Evolutionary conservation across 257 asterid species (phyloP), one percentile per base, ranked within the genome.

Genomic region (Leonotis leonurus): DNA sequence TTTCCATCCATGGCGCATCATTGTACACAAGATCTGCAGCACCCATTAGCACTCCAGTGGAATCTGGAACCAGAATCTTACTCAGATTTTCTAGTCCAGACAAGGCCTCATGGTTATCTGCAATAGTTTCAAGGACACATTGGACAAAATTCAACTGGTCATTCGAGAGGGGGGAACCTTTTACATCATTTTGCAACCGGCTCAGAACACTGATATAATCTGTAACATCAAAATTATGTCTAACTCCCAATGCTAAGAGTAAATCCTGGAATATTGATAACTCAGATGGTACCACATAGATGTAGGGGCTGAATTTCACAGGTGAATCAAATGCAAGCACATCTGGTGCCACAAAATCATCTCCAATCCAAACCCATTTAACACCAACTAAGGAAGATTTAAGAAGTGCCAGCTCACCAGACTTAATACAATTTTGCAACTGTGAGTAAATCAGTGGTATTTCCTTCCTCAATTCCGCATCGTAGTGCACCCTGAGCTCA

Each of bases 261-360:
- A 91, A 78, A 75, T 88, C 96, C 71, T 88, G 85, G 73, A 81
- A 86, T 57, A 75, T 67, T 26, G 92, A 80, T 64, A 91, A 77
- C 78, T 91, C 98, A 45, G 96, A 84, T 32, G 98, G 96, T 57
- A 91, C 98, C 75, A 86, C 96, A 73, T 84, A 88, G 77, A 88
- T 78, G 83, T 91, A 91, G 29, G 98, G 98, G 70, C 88, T 84
- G 78, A 77, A 91, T 75, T 88, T 88, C 75, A 88, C 93, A 49
- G 98, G 98, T 46, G 98, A 86, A 79, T 91, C 94, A 73, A 88
- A 91, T 62, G 98, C 96, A 67, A 91, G 96, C 63, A 84, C 89
- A 67, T 79, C 72, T 9, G 96, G 80, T 30, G 81, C 73, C 72
- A 91, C 92, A 75, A 91, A 91, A 24, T 86, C 98, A 80, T 91